Conservation (phyloP, 1,284 basidiomycete species). For the Veloboletus limbatus region DNA sequence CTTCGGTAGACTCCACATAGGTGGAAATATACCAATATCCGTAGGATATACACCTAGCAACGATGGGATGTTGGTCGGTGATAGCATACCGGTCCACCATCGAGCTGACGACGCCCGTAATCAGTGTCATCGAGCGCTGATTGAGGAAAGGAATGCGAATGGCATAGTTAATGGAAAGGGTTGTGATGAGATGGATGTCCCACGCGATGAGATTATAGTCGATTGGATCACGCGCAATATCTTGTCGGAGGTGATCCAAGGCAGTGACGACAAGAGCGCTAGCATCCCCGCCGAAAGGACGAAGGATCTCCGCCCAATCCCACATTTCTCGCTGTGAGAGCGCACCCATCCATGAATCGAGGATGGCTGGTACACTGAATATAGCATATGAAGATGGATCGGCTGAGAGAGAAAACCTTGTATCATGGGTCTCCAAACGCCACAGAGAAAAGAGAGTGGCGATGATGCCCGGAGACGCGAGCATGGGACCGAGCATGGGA, state of each 20-base stretch:
- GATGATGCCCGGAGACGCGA: constrained; percentile 22
- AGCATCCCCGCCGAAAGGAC: constrained; percentile 22
- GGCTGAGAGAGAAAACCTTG: constrained; percentile 17
- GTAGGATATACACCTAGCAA: constrained; percentile 30
- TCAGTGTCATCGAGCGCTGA: constrained; percentile 20
- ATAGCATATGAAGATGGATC: constrained; percentile 5
- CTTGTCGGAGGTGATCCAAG: constrained; percentile 26
- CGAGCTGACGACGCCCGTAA: constrained; percentile 19
- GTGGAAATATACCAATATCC: constrained; percentile 33
- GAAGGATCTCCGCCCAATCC: constrained; percentile 29
- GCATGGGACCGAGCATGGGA: constrained; percentile 18
- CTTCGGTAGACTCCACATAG: constrained; percentile 28
- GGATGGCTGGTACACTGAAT: constrained; percentile 9
- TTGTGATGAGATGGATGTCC: constrained; percentile 32
- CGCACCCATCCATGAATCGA: constrained; percentile 32
- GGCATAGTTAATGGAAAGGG: constrained; percentile 27
- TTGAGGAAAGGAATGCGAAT: constrained; percentile 27
- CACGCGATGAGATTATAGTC: constrained; percentile 31
- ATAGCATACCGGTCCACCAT: constrained; percentile 13
- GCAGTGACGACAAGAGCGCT: constrained; percentile 24
- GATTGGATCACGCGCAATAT: constrained; percentile 18
- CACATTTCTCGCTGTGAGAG: constrained; percentile 26
- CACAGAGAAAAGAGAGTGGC: constrained; percentile 29
- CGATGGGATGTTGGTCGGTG: constrained; percentile 7
- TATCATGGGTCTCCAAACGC: constrained; percentile 25